Conservation (phyloP, 257 asterid genomes). For the Schizonepeta tenuifolia region DNA sequence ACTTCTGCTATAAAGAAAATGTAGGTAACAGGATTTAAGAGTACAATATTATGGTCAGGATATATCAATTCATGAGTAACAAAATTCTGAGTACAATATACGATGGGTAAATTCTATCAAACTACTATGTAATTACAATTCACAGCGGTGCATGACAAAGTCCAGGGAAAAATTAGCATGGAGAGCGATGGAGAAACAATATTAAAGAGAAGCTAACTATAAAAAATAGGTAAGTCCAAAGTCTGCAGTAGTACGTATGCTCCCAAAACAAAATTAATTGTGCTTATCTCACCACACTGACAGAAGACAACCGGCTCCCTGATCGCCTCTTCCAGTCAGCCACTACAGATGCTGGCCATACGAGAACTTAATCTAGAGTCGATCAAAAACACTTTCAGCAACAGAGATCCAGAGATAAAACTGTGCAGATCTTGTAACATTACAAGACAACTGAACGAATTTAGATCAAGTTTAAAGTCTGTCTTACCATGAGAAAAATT, state of each 20-base stretch:
- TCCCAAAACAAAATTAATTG: conserved; percentile 47
- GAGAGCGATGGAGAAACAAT: conserved; percentile 31
- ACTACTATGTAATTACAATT: conserved; percentile 46
- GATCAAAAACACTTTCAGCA: conserved; percentile 4
- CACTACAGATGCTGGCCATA: conserved; percentile 45
- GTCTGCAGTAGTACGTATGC: conserved; percentile 38
- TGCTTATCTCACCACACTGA: conserved; percentile 68
- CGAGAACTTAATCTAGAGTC: neutral
- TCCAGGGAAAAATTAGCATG: conserved; percentile 39
- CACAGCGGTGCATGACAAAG: conserved; percentile 42
- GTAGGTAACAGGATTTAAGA: neutral
- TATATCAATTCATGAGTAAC: conserved; percentile 16
- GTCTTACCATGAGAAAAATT: conserved; percentile 45
- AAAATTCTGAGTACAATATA: conserved; percentile 40
- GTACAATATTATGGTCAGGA: conserved; percentile 18
- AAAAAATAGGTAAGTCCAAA: conserved; percentile 34
- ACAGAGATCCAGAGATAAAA: conserved; percentile 10
- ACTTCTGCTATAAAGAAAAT: neutral
- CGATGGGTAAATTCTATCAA: conserved; percentile 33
- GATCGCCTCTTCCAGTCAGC: conserved; percentile 37
- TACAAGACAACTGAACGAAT: conserved; percentile 17
- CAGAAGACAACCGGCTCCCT: conserved; percentile 54
- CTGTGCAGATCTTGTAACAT: conserved; percentile 10
- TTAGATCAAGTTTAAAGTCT: conserved; percentile 25
- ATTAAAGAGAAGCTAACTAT: conserved; percentile 40